phyloP scores from a whole-genome alignment of 1,139 yeast species.

The Meyerozyma sp. region DNA sequence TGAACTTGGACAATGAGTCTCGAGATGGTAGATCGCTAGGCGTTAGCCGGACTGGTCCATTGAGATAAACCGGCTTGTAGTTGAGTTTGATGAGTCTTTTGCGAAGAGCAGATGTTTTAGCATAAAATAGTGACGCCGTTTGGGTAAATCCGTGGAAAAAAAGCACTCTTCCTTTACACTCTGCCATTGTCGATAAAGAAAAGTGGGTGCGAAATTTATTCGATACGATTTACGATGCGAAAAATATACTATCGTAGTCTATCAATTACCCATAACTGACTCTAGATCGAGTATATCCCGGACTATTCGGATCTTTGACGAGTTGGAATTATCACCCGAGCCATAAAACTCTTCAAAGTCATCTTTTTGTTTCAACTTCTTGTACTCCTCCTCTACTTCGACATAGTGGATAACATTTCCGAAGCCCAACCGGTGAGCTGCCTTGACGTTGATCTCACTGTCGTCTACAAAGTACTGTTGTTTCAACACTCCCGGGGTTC shows the following conservation, averaged over 20 bases:
- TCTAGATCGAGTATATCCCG: conserved; percentile 27
- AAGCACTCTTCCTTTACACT: conserved; percentile 20
- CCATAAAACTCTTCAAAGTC: conserved; percentile 36
- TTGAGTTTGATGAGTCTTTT: conserved; percentile 30
- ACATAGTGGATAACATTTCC: conserved; percentile 55
- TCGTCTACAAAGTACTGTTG: conserved; percentile 72
- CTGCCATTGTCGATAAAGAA: background rate
- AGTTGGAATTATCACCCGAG: conserved; percentile 21
- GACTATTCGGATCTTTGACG: conserved; percentile 25
- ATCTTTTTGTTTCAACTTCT: conserved; percentile 18
- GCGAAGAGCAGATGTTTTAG: conserved; percentile 42
- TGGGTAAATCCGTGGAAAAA: conserved; percentile 45
- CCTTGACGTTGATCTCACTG: conserved; percentile 59
- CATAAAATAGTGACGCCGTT: conserved; percentile 38
- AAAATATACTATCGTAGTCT: background rate
- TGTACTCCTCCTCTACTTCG: conserved; percentile 43
- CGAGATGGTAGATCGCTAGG: conserved; percentile 62
- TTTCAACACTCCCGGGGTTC: conserved; percentile 20
- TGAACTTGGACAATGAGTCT: conserved; percentile 40
- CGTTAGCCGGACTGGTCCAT: conserved; percentile 65
- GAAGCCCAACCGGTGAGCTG: conserved; percentile 48
- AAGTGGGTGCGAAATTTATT: background rate
- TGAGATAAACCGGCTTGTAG: conserved; percentile 67
- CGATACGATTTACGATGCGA: background rate
- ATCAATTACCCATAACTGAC: background rate